Evolutionary conservation across 257 asterid genomes (phyloP).

Genomic region (Jacaranda copaia): DNA sequence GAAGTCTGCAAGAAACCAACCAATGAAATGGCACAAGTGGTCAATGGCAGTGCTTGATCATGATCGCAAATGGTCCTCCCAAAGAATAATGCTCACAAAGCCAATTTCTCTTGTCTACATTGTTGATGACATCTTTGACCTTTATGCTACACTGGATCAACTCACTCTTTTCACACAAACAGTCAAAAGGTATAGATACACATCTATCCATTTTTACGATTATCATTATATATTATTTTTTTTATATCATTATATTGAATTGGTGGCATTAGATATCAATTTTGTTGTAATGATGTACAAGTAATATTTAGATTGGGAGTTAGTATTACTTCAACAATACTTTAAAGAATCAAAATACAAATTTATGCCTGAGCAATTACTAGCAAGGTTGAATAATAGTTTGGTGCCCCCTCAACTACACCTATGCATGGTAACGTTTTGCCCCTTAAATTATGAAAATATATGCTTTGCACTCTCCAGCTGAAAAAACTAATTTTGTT

Average conservation of each 20-base stretch:
- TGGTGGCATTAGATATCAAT: too few species aligned
- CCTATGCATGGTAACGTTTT: too few species aligned
- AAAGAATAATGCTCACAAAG: slow-evolving; percentile 21
- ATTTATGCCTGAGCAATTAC: too few species aligned
- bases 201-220: background rate
- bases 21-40: slow-evolving; percentile 34
- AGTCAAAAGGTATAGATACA: slow-evolving; percentile 38
- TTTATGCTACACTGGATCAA: slow-evolving; percentile 22
- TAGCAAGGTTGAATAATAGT: too few species aligned
- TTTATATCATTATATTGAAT: background rate
- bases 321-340: too few species aligned
- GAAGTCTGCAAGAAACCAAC: slow-evolving; percentile 32
- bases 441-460: too few species aligned
- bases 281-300: too few species aligned
- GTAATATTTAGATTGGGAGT: too few species aligned
- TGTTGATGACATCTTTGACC: slow-evolving; percentile 34
- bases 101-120: slow-evolving; percentile 25
- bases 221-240: background rate
- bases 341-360: too few species aligned
- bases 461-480: too few species aligned
- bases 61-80: slow-evolving; percentile 19
- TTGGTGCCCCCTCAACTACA: too few species aligned
- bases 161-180: slow-evolving; percentile 29
- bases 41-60: background rate
- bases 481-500: too few species aligned